Base-by-base conservation (phyloP, 345 rosid genomes). In the Arabis alpina region DNA sequence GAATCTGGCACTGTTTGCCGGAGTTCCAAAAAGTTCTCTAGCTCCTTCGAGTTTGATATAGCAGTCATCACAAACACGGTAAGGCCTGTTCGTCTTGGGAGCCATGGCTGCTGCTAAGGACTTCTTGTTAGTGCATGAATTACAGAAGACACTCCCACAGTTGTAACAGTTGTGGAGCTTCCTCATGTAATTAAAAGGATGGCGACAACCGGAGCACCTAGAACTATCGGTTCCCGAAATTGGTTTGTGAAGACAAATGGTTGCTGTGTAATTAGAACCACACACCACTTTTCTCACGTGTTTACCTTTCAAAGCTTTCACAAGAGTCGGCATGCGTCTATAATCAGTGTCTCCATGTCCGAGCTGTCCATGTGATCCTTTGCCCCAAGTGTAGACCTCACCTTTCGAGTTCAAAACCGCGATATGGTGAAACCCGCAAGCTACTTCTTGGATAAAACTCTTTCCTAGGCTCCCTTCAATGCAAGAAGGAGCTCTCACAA, bases 381-480 rank as follows among this genome's bases (percentile, higher is more conserved):
- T 82, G 4, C 91, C 88, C 91, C 91, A 84, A 28, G 88, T 84
- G 81, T 79, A 86, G 37, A 86, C 91, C 68, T 86, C 88, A 19
- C 84, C 77, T 74, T 76, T 82, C 11, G 91, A 78, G 76, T 81
- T 83, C 49, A 86, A 69, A 71, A 76, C 87, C 2, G 84, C 91
- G 10, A 86, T 76, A 80, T 86, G 91, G 74, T 77, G 74, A 60
- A 80, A 80, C 41, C 91, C 91, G 27, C 91, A 86, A 45, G 85
- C 82, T 64, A 86, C 55, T 51, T 86, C 88, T 70, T 84, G 84
- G 30, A 86, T 80, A 60, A 69, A 76, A 61, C 58, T 77, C 61
- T 84, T 80, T 51, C 69, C 71, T 23, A 86, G 61, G 66, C 76
- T 73, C 6, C 80, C 87, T 48, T 74, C 83, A 60, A 86, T 76